Evolutionary conservation across 2,329 filamentous ascomycete species (phyloP).

Genomic region (Colletotrichum navitas): DNA sequence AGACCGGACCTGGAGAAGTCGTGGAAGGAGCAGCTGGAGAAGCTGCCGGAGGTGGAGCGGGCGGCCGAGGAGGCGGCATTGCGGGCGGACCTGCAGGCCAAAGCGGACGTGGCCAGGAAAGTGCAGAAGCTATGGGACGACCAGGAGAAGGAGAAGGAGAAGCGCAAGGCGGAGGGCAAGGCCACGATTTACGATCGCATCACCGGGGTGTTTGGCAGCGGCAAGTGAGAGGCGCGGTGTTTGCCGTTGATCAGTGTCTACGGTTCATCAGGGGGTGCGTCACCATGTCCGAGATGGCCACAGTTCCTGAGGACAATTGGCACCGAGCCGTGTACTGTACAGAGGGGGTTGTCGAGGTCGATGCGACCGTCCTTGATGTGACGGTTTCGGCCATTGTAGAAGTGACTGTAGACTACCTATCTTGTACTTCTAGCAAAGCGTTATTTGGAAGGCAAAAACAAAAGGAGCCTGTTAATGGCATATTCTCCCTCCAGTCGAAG

Average conservation of each 20-base stretch:
- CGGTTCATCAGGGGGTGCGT: background rate
- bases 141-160: conserved; percentile 65
- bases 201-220: conserved; percentile 48
- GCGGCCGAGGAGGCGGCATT: conserved; percentile 74
- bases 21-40: conserved; percentile 68
- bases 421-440: conserved; percentile 34
- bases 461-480: background rate
- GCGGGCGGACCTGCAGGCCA: conserved; percentile 71
- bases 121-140: conserved; percentile 68
- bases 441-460: conserved; percentile 18
- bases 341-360: background rate
- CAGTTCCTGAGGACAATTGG: conserved; percentile 45
- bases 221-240: conserved; percentile 5
- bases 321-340: background rate
- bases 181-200: conserved; percentile 59
- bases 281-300: background rate
- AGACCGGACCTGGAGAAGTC: conserved; percentile 63
- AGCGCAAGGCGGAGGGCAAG: conserved; percentile 69
- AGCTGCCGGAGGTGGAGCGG: conserved; percentile 69
- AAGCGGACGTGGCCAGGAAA: conserved; percentile 68
- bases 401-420: conserved; percentile 24
- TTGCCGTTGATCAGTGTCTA: conserved; percentile 1
- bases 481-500: background rate
- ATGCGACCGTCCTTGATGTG: too few relatives aligned
- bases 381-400: background rate